Base-by-base conservation (phyloP, 768 basidiomycete genomes). In the Tulasnella sp. region DNA sequence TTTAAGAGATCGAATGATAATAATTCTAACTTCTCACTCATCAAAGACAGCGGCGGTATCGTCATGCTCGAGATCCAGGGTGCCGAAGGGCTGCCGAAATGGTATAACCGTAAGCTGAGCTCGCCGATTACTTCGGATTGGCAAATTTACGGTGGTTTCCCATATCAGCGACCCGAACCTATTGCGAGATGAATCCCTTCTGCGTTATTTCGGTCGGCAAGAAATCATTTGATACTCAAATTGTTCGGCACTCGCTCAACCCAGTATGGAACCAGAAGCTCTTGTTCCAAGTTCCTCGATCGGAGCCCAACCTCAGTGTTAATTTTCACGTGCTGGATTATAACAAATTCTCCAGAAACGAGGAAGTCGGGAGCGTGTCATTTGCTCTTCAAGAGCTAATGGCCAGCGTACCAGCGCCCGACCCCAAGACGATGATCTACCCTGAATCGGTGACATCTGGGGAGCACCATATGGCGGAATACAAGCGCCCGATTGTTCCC, bases 111-210 rank as follows among this genome's bases (percentile, higher is more conserved):
- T 96, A 76, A 79, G 93, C 89, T 23, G 20, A 13, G 81, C 42
- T 79, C 83, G 20, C 79, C 80, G 1, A 83, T 82, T 5, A 35
- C 32, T 40, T 13, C 20, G 48, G 32, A 23, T 0, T 5, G 9
- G 9, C 74, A 6, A 3, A 13, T 13, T 32, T 11, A 61, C 57
- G 1, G 1, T 23, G 0, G 0, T 32, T 18, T 61, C 1, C 29
- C 4, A 23, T 29, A 75, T 44, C 77, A 93, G 93, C 94, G 90
- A 94, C 91, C 1, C 90, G 92, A 0, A 93, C 90, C 0, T 93
- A 93, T 0, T 95, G 91, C 89, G 96, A 99, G 83, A 98, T 98
- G 96, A 96, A 98, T 82, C 96, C 96, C 0, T 98, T 98, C 82
- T 93, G 94, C 32, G 95, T 99, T 79, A 89, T 96, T 80, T 95